Evolutionary conservation across 148 eudicot genomes (phyloP).

Genomic region (Chenopodium suecicum): DNA sequence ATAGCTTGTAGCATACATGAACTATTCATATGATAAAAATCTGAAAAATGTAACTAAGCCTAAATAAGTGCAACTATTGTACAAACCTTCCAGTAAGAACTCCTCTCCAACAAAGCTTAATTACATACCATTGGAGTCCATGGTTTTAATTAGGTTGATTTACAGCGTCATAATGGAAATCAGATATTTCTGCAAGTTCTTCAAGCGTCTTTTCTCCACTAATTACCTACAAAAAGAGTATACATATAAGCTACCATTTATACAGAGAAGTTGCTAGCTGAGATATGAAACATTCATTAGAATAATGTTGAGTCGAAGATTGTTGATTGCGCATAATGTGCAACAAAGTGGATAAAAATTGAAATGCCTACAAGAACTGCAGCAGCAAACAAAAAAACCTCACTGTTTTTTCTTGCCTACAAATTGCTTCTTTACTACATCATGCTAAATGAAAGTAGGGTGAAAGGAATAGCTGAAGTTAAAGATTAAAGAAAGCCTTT

Average conservation of each 20-base stretch:
- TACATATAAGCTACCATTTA: background rate
- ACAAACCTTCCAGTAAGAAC: constrained; percentile 1
- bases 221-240: constrained; percentile 44
- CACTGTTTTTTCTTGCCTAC: too few species aligned
- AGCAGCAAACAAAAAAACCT: too few species aligned
- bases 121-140: background rate
- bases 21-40: too few species aligned
- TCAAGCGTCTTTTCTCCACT: constrained; percentile 64
- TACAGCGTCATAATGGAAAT: constrained; percentile 41
- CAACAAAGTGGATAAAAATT: background rate
- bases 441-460: too few species aligned
- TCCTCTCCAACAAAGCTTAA: background rate
- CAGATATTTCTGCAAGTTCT: constrained; percentile 62
- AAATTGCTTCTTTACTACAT: too few species aligned
- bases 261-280: background rate
- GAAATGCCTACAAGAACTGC: too few species aligned
- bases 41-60: background rate
- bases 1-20: too few species aligned
- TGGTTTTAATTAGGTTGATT: constrained; percentile 10
- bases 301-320: too few species aligned
- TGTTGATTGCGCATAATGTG: too few species aligned
- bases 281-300: background rate
- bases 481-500: too few species aligned
- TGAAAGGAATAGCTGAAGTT: too few species aligned
- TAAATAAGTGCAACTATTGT: background rate